phyloP scores from a whole-genome alignment of 768 basidiomycete genomes.

The Collybia sp. region DNA sequence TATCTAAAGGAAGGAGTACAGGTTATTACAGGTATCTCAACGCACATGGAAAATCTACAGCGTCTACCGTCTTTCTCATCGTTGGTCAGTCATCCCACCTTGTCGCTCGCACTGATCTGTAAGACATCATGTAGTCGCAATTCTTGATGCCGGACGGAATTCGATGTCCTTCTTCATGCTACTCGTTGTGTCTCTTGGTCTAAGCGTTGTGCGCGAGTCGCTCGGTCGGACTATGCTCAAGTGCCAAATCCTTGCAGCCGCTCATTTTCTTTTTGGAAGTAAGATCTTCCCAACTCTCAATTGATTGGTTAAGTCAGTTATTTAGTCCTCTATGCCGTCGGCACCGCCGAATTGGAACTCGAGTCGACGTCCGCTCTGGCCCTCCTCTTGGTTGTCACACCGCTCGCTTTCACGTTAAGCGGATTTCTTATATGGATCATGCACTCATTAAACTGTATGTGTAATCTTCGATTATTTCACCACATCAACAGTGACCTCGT shows the following conservation, averaged over 20 bases:
- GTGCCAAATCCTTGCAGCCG: conserved; percentile 75
- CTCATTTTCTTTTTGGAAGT: conserved; percentile 96
- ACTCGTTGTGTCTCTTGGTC: conserved; percentile 85
- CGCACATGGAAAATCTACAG: conserved; percentile 67
- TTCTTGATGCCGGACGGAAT: conserved; percentile 91
- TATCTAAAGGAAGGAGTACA: conserved; percentile 19
- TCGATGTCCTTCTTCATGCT: conserved; percentile 95
- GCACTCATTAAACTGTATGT: conserved; percentile 78
- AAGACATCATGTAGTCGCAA: conserved; percentile 59
- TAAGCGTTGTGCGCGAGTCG: conserved; percentile 88
- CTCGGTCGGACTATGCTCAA: conserved; percentile 81
- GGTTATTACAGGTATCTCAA: conserved; percentile 96
- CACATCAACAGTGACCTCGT: conserved; percentile 4
- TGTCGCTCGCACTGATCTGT: conserved; percentile 1
- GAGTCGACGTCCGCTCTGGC: conserved; percentile 86
- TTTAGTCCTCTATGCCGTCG: conserved; percentile 85
- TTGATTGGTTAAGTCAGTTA: conserved; percentile 1
- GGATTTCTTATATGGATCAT: conserved; percentile 96
- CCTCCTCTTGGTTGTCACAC: conserved; percentile 87
- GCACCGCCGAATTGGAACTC: conserved; percentile 88
- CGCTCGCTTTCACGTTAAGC: conserved; percentile 92
- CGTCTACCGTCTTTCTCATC: conserved; percentile 87
- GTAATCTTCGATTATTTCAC: neutral
- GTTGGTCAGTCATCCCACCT: conserved; percentile 55
- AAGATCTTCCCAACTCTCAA: conserved; percentile 20